Evolutionary conservation across 345 rosid genomes (phyloP).

Genomic region (Gossypium thurberi): DNA sequence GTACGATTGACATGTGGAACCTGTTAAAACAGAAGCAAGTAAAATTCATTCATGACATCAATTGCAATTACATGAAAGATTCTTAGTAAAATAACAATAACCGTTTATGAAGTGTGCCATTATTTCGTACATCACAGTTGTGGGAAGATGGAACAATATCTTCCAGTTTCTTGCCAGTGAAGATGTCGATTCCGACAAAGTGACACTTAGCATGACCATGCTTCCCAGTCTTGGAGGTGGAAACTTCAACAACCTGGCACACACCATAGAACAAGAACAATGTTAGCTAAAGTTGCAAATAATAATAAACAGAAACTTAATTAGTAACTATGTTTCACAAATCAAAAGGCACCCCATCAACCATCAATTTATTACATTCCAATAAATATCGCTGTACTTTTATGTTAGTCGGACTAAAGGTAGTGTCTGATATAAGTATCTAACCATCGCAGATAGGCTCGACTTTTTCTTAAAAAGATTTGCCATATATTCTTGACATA

Average conservation of each 20-base stretch:
- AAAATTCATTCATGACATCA: not conserved
- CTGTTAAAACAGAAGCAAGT: slow-evolving; percentile 15
- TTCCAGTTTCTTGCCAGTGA: slow-evolving; percentile 62
- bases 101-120: not conserved
- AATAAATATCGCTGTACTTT: not conserved
- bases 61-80: not conserved
- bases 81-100: not conserved
- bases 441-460: not conserved
- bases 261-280: not conserved
- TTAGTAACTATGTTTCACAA: not conserved
- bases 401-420: not conserved
- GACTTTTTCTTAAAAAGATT: not conserved
- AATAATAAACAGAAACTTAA: not conserved
- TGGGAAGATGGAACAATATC: slow-evolving; percentile 74
- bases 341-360: not conserved
- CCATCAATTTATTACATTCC: not conserved
- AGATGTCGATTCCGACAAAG: slow-evolving; percentile 67
- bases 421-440: not conserved
- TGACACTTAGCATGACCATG: slow-evolving; percentile 79
- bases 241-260: slow-evolving; percentile 21
- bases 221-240: slow-evolving; percentile 65
- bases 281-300: not conserved
- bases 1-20: slow-evolving; percentile 53
- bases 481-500: not conserved
- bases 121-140: slow-evolving; percentile 43